Conservation (phyloP, 345 rosid species). For the Psidium friedrichsthalianum region DNA sequence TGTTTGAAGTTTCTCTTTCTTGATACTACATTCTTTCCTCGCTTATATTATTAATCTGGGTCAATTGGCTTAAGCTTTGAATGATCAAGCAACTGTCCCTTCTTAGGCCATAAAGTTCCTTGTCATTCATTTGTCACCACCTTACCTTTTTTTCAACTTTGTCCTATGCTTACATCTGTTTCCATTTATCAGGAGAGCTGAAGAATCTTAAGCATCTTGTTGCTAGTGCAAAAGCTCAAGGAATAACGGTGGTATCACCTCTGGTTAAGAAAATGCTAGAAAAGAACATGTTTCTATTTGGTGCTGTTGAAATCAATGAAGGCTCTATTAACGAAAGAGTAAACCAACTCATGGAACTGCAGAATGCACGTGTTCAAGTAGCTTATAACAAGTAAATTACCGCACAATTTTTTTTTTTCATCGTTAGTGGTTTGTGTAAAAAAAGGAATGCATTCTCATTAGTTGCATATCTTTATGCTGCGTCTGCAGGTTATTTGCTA, state of each 20-base stretch:
- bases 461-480: neutral
- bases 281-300: constrained; percentile 56
- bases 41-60: neutral
- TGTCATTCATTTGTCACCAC: neutral
- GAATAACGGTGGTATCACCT: constrained; percentile 31
- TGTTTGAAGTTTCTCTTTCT: neutral
- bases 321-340: constrained; percentile 27
- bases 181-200: constrained; percentile 51
- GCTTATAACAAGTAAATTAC: constrained; percentile 50
- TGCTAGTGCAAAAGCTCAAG: constrained; percentile 38
- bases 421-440: neutral
- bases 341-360: constrained; percentile 36
- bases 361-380: constrained; percentile 43
- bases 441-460: neutral
- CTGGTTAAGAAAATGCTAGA: constrained; percentile 64
- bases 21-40: neutral
- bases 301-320: constrained; percentile 49
- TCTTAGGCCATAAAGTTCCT: neutral
- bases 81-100: neutral
- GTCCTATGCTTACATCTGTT: neutral
- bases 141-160: neutral
- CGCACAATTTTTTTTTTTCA: neutral
- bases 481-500: constrained; percentile 37
- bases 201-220: constrained; percentile 52
- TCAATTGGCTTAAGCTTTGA: neutral